Evolutionary conservation across 1,284 basidiomycete genomes (phyloP).

Genomic region (Leccinum cinnamomeum): DNA sequence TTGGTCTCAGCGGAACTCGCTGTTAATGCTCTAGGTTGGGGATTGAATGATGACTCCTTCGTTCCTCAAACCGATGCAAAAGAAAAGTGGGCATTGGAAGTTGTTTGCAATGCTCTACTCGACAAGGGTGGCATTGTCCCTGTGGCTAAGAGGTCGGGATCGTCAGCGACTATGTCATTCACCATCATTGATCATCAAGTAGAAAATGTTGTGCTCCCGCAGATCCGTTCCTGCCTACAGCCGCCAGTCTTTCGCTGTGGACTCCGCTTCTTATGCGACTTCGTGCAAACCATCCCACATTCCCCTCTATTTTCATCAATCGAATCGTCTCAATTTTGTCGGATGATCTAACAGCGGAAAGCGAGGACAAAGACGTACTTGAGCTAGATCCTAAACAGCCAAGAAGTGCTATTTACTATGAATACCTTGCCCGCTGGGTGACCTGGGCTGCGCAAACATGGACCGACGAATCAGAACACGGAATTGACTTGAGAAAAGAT

Average conservation of each 20-base stretch:
- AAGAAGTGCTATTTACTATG: slow-evolving; percentile 47
- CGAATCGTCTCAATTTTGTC: slow-evolving; percentile 49
- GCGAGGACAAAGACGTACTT: slow-evolving; percentile 8
- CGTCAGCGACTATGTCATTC: not conserved
- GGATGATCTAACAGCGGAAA: slow-evolving; percentile 15
- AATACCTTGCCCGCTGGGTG: slow-evolving; percentile 67
- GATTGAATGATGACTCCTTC: slow-evolving; percentile 33
- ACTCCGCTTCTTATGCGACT: slow-evolving; percentile 65
- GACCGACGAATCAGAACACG: slow-evolving; percentile 32
- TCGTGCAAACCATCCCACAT: slow-evolving; percentile 53
- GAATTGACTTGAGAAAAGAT: slow-evolving; percentile 44
- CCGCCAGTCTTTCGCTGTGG: slow-evolving; percentile 65
- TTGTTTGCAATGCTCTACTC: slow-evolving; percentile 62
- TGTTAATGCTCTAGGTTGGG: slow-evolving; percentile 49
- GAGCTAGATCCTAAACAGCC: slow-evolving; percentile 13
- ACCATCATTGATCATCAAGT: slow-evolving; percentile 15
- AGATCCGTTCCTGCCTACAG: slow-evolving; percentile 51
- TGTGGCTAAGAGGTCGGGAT: slow-evolving; percentile 69
- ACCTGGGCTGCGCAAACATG: slow-evolving; percentile 54
- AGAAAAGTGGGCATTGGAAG: slow-evolving; percentile 69
- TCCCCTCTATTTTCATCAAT: slow-evolving; percentile 53
- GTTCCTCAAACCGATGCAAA: slow-evolving; percentile 40
- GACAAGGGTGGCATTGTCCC: slow-evolving; percentile 74
- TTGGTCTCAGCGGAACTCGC: slow-evolving; percentile 57
- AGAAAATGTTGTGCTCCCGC: slow-evolving; percentile 61